Percentiles rank a stretch among this genome's conserved stretches.
Evolutionary conservation across 305 asterid genomes (phyloP).

Genomic region (Fraxinus velutina): DNA sequence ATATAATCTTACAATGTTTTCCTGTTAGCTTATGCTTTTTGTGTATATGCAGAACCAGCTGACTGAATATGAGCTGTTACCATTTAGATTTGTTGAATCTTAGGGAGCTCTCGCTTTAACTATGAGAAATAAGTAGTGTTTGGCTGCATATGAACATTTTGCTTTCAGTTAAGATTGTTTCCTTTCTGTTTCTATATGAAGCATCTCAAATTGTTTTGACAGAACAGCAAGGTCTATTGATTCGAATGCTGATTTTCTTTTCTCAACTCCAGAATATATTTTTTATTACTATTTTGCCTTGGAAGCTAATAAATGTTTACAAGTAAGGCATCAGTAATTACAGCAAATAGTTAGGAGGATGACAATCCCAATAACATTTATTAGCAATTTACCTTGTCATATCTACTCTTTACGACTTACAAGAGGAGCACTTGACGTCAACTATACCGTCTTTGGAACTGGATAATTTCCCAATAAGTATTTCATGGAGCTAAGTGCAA

Average conservation of each 20-base stretch:
- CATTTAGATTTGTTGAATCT: neutral
- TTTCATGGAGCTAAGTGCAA: neutral
- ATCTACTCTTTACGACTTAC: constrained; percentile 2
- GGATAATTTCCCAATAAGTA: neutral
- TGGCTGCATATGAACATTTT: neutral
- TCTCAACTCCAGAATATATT: neutral
- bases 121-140: neutral
- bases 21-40: neutral
- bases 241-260: neutral
- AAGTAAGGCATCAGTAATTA: neutral
- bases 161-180: neutral
- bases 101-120: neutral
- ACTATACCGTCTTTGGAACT: neutral
- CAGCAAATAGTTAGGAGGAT: neutral
- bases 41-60: neutral
- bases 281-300: neutral
- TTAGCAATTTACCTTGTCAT: neutral
- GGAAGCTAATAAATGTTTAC: neutral
- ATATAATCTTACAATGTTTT: neutral
- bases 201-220: neutral
- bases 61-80: neutral
- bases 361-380: neutral
- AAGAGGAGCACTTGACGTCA: neutral
- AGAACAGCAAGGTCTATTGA: neutral
- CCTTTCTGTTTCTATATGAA: neutral